A percentile compares a stretch with the other conserved stretches of the same genome.
phyloP scores from a whole-genome alignment of 768 basidiomycete genomes.

The Suillus americanus region DNA sequence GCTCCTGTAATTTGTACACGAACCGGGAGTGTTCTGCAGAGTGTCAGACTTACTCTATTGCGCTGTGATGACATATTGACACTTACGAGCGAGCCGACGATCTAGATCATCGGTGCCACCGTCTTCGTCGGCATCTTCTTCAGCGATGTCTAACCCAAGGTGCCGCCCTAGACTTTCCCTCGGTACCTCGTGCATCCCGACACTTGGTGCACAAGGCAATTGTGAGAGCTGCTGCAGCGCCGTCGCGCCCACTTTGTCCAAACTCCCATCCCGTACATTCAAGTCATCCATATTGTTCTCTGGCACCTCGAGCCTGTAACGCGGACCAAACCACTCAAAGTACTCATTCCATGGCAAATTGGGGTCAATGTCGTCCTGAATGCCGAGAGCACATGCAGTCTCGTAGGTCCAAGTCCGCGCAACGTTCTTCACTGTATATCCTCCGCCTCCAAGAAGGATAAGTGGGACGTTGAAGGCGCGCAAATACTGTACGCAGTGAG shows the following conservation, averaged over 20 bases:
- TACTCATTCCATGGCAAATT: slow-evolving; percentile 86
- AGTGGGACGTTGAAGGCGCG: slow-evolving; percentile 81
- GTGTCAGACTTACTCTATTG: background rate
- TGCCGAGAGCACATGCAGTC: slow-evolving; percentile 91
- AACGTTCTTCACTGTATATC: slow-evolving; percentile 97
- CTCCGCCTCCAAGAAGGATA: slow-evolving; percentile 92
- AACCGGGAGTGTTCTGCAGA: slow-evolving; percentile 62
- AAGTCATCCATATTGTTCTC: slow-evolving; percentile 94
- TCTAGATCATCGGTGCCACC: slow-evolving; percentile 59
- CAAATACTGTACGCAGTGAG: slow-evolving; percentile 85
- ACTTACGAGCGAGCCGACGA: slow-evolving; percentile 69
- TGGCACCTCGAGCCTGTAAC: slow-evolving; percentile 89
- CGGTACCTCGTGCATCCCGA: slow-evolving; percentile 83
- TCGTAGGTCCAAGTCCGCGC: slow-evolving; percentile 95
- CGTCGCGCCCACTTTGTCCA: slow-evolving; percentile 75
- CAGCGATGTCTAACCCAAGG: slow-evolving; percentile 53
- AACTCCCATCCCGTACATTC: slow-evolving; percentile 76
- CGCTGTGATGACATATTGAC: background rate
- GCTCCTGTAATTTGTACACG: slow-evolving; percentile 58
- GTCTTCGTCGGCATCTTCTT: slow-evolving; percentile 42
- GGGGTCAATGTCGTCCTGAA: slow-evolving; percentile 73
- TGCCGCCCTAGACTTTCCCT: slow-evolving; percentile 64
- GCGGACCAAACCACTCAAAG: slow-evolving; percentile 97
- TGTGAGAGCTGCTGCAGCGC: slow-evolving; percentile 57
- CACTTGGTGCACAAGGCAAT: slow-evolving; percentile 77